Evolutionary conservation across 2,329 filamentous ascomycete species (phyloP).

Genomic region (Fusarium mangiferae): DNA sequence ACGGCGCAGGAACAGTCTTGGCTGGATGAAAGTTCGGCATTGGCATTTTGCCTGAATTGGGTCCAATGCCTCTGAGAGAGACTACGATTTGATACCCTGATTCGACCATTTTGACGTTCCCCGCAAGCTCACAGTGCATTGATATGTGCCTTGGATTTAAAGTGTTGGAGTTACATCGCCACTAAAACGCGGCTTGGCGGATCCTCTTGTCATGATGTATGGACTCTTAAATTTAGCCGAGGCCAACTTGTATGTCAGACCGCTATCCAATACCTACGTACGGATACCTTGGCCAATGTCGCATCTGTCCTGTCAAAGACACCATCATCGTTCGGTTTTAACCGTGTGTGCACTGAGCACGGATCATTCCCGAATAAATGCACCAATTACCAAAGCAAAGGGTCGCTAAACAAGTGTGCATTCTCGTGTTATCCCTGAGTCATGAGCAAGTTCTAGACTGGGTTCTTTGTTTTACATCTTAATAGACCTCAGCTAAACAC

Average conservation of each 20-base stretch:
- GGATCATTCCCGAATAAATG: conserved; percentile 7
- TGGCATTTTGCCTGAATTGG: neutral
- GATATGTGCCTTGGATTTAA: neutral
- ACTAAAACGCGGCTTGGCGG: neutral
- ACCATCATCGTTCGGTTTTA: neutral
- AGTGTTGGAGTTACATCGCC: neutral
- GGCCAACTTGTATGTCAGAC: neutral
- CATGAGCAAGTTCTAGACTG: neutral
- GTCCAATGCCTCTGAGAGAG: no score
- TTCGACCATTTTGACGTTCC: neutral
- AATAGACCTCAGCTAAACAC: neutral
- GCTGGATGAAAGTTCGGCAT: neutral
- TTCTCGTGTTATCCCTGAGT: conserved; percentile 1
- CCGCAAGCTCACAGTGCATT: conserved; percentile 9
- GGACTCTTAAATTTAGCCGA: conserved; percentile 6
- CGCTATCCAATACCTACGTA: neutral
- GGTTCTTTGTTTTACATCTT: neutral
- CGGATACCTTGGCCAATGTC: neutral
- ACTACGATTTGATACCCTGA: neutral
- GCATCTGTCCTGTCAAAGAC: neutral
- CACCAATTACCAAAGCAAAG: conserved; percentile 1
- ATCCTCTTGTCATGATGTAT: neutral
- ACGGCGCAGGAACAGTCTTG: neutral
- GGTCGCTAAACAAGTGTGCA: neutral
- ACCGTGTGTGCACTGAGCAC: neutral